Conservation (phyloP, 768 basidiomycete species). For the Crepidotus variabilis region DNA sequence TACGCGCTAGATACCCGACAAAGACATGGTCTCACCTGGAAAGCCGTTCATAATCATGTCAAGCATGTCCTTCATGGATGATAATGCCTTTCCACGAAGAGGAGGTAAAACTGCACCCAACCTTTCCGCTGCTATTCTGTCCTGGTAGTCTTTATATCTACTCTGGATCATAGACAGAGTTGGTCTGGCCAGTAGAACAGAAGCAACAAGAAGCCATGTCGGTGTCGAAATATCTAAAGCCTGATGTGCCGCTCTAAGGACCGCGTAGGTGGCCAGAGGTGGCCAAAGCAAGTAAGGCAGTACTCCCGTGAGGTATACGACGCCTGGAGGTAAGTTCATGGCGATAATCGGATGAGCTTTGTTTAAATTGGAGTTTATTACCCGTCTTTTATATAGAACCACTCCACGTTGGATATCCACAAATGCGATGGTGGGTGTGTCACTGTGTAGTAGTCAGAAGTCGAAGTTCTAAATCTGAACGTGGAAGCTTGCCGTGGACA, state of each 20-base stretch:
- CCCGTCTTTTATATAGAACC: neutral
- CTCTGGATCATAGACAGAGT: neutral
- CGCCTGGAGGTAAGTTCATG: neutral
- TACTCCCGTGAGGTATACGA: neutral
- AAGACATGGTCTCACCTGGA: slow-evolving; percentile 23
- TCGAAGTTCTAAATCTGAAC: too few species aligned
- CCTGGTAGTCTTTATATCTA: neutral
- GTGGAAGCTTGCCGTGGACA: neutral
- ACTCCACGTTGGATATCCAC: too few species aligned
- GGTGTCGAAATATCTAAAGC: neutral
- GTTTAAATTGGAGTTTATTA: neutral
- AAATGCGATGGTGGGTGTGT: neutral
- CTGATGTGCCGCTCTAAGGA: neutral
- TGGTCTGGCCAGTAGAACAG: neutral
- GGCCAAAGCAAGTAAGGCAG: neutral
- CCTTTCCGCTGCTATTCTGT: neutral
- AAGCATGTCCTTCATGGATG: slow-evolving; percentile 7
- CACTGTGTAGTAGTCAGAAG: too few species aligned
- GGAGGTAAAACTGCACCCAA: slow-evolving; percentile 8
- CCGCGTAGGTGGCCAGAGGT: neutral
- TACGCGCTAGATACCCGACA: too few species aligned
- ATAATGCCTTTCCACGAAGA: slow-evolving; percentile 10
- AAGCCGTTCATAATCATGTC: slow-evolving; percentile 21
- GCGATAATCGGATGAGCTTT: neutral
- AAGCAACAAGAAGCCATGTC: neutral